Evolutionary conservation across 2,329 filamentous ascomycete species (phyloP).

Genomic region (Colletotrichum abscissum): DNA sequence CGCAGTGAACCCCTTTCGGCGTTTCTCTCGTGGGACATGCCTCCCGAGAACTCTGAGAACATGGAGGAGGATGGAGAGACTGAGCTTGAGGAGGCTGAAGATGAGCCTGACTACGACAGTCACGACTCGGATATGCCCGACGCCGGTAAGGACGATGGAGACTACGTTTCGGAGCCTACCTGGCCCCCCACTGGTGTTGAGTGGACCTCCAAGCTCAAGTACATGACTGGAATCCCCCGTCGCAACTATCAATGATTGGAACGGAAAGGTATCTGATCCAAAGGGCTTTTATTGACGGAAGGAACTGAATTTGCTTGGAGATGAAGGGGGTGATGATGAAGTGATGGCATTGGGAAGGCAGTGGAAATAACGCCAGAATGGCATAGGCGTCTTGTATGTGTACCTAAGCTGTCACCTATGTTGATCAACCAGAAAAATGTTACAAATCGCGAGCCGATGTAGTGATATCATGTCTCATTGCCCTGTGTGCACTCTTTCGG

Average conservation of each 20-base stretch:
- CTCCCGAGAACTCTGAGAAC: too few relatives aligned
- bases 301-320: not conserved
- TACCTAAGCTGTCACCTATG: not conserved
- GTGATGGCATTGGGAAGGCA: too few relatives aligned
- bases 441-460: not conserved
- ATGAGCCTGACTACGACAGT: too few relatives aligned
- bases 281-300: not conserved
- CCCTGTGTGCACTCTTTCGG: slow-evolving; percentile 3
- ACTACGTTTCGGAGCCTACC: not conserved
- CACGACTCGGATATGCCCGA: not conserved
- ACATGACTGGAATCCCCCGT: not conserved
- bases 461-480: slow-evolving; percentile 4
- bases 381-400: not conserved
- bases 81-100: not conserved
- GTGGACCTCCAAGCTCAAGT: not conserved
- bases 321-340: not conserved
- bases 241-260: not conserved
- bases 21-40: too few relatives aligned
- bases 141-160: not conserved
- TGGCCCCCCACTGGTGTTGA: not conserved
- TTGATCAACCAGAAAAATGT: not conserved
- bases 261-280: not conserved
- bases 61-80: not conserved
- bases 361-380: not conserved
- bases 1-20: too few relatives aligned